Evolutionary conservation across 345 rosid genomes (phyloP), one percentile per base, ranked within the genome.

Genomic region (sweet orange (Citrus sinensis)): DNA sequence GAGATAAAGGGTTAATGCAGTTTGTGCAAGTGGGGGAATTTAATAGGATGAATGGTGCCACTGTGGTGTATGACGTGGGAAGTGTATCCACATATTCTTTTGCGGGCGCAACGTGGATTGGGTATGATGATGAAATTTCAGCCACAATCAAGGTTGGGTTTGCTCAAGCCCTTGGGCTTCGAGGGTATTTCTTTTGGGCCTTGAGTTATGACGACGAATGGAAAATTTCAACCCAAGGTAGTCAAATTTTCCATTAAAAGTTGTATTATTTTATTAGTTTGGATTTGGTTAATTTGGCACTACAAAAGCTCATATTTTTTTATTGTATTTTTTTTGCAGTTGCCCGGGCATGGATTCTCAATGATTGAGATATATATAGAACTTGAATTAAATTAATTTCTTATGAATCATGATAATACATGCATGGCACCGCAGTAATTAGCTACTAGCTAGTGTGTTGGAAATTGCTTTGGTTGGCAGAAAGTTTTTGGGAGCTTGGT

Each of bases 101-200:
- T 34, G 80, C 46, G 0, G 86, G 86, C 29, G 39, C 82, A 29
- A 11, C 81, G 0, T 89, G 90, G 92, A 58, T 88, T 24, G 87
- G 90, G 3, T 89, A 87, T 9, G 92, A 91, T 54, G 87, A 80
- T 13, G 56, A 70, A 3, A 17, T 32, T 4, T 85, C 91, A 2
- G 34, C 86, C 0, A 80, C 83, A 6, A 42, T 65, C 2, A 91
- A 91, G 73, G 22, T 91, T 19, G 73, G 70, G 49, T 87, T 76
- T 30, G 94, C 92, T 25, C 84, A 83, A 73, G 86, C 84, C 9
- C 87, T 76, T 25, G 75, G 91, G 67, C 88, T 91, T 74, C 86
- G 94, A 14, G 94, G 94, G 22, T 90, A 89, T 56, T 91, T 91
- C 87, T 88, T 91, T 68, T 91, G 92, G 92, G 92, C 86, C 20